Evolutionary conservation across 176 grass and related monocot genomes (phyloP), one percentile per base, ranked within the genome.

Genomic region (Oryza australiensis): DNA sequence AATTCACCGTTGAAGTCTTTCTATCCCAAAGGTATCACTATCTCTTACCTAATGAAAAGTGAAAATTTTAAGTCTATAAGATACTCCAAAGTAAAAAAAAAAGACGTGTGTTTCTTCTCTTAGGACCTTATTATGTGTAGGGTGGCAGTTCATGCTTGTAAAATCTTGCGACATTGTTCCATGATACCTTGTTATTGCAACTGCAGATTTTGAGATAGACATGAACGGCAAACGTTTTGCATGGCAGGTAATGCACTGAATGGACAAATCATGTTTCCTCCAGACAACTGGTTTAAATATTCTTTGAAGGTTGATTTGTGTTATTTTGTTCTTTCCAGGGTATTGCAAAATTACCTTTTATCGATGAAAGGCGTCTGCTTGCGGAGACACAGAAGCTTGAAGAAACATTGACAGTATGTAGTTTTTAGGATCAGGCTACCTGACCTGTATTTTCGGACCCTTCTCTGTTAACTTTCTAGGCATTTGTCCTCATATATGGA

Each of bases 221-320:
- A 98, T 95, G 96, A 98, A 98, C 26, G 96, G 96, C 20, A 98
- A 98, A 79, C 93, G 96, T 74, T 98, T 95, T 84, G 88, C 96
- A 49, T 98, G 96, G 96, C 96, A 98, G 96, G 96, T 92, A 90
- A 86, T 77, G 51, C 62, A 73, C 33, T 42, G 62, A 66, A 78
- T 73, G 3, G 16, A 30, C 62, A 55, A 66, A 63, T 28, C 6
- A 81, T 38, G 77, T 65, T 87, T 81, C 32, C 29, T 70, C 64
- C 41, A 28, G 9, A 34, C n/a, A 53, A 49, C 69, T 73, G 26
- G 27, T 82, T 66, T 77, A 29, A 15, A 55, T 64, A 41, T 71
- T 82, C 64, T 53, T 71, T 80, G 48, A 26, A 67, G 10, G 20
- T 83, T 57, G 80, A 38, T 84, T 87, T 73, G 64, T 80, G 42